Base-by-base conservation (phyloP, 257 asterid genomes). In the Solanum rostratum region DNA sequence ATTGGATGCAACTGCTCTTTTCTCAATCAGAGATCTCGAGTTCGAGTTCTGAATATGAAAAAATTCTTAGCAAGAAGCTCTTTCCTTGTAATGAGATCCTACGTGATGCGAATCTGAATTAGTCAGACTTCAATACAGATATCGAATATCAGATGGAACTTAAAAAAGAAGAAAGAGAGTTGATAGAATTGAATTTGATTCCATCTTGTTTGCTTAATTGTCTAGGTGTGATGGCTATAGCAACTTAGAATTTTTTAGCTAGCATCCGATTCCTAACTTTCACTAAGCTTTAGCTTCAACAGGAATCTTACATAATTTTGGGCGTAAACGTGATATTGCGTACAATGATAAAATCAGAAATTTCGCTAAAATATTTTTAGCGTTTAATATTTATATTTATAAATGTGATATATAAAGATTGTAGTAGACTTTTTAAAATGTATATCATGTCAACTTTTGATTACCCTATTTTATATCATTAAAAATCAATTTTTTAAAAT, bases 1-100 rank as follows among this genome's bases (percentile, higher is more conserved):
- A 1, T 5, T 57, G 14, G 27, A 57, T 57, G 1, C 0, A 1
- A 1, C 2, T 54, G 1, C 0, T 57, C 20, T 3, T 57, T 20
- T 3, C 0, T 20, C 9, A n/a, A 57, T 57, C 29, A 57, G 0
- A 55, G 9, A 13, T 55, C 14, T 55, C 9, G 10, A 20, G 12
- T 55, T 55, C 2, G 2, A 55, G n/a, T 20, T 0, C 6, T 57
- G 3, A 1, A 11, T 57, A 57, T 57, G 0, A 57, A 57, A 57
- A 57, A 20, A 9, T 8, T 0, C 0, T 20, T 20, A 27, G n/a
- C 3, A 20, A 27, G n/a, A 57, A 57, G 6, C 0, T 2, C 0
- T 43, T 43, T 57, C 14, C 6, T 6, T 27, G n/a, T 0, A 57
- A 20, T 9, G 14, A 2, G 0, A 5, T 57, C 7, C 0, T 57